Conservation (phyloP, 306 rosid species). For the Dicorynia guianensis region DNA sequence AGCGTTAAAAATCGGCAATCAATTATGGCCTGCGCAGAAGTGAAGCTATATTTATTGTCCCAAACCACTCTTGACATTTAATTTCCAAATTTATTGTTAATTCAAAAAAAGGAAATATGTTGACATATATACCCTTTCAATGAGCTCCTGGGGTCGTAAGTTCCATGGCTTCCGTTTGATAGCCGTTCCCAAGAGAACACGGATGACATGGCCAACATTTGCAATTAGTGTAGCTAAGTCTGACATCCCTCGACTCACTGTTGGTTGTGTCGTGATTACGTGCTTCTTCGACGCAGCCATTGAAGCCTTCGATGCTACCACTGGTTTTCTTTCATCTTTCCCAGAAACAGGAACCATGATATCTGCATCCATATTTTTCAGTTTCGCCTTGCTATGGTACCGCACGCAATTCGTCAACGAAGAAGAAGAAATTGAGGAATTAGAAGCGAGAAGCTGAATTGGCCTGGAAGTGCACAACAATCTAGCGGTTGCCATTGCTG, state of each 20-base stretch:
- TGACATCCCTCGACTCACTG: conserved; percentile 12
- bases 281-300: background rate
- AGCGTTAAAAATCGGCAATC: conserved; percentile 57
- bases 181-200: background rate
- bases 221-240: conserved; percentile 7
- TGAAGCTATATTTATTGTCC: background rate
- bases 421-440: background rate
- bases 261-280: conserved; percentile 31
- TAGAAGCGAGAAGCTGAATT: conserved; percentile 9
- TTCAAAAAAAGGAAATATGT: background rate
- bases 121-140: conserved; percentile 41
- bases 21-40: conserved; percentile 46
- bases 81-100: background rate
- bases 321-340: conserved; percentile 29
- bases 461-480: conserved; percentile 39
- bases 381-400: conserved; percentile 20
- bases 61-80: too few relatives aligned
- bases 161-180: conserved; percentile 3
- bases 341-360: background rate
- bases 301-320: conserved; percentile 23
- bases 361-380: conserved; percentile 17
- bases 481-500: conserved; percentile 46
- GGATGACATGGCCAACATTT: conserved; percentile 30
- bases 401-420: conserved; percentile 11
- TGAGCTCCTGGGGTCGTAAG: conserved; percentile 39